Percentiles rank a stretch among this genome's conserved stretches.
These are phyloP conservation scores for Parastagonospora avenae DNA, from an alignment of 2,329 filamentous ascomycete species.

Conservation along the genomic window DNA sequence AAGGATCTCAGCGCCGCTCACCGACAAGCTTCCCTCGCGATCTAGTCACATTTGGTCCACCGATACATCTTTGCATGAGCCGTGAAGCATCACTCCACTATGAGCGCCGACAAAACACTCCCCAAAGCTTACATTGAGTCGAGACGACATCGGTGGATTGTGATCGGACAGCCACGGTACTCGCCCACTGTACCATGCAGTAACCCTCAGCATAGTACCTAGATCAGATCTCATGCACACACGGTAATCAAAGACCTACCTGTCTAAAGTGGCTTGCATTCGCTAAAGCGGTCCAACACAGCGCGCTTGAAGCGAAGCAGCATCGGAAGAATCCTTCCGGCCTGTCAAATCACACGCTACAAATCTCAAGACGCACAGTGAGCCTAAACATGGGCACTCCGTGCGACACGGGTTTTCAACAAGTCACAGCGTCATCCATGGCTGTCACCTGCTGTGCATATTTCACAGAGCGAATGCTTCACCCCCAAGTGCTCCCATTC, in stretches of 20 bases:
- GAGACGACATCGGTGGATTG: background rate
- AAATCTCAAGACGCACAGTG: conserved; percentile 6
- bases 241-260: background rate
- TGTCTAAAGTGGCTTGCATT: conserved; percentile 3
- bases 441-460: conserved; percentile 10
- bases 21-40: conserved; percentile 25
- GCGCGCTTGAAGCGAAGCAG: background rate
- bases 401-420: conserved; percentile 16
- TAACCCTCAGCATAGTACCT: background rate
- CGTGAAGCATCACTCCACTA: background rate
- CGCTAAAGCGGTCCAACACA: conserved; percentile 1
- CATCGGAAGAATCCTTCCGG: conserved; percentile 9
- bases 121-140: background rate
- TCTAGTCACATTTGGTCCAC: conserved; percentile 6
- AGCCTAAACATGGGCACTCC: conserved; percentile 6
- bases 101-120: background rate
- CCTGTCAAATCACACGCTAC: conserved; percentile 3
- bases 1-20: conserved; percentile 22
- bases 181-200: conserved; percentile 1
- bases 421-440: conserved; percentile 20
- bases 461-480: conserved; percentile 4
- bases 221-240: conserved; percentile 8
- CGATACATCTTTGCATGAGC: no score
- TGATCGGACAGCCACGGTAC: background rate
- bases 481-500: no score